These are phyloP conservation scores for Trebouxia sp. DNA, from an alignment of 139 green algal genomes.

Conservation along the genomic window DNA sequence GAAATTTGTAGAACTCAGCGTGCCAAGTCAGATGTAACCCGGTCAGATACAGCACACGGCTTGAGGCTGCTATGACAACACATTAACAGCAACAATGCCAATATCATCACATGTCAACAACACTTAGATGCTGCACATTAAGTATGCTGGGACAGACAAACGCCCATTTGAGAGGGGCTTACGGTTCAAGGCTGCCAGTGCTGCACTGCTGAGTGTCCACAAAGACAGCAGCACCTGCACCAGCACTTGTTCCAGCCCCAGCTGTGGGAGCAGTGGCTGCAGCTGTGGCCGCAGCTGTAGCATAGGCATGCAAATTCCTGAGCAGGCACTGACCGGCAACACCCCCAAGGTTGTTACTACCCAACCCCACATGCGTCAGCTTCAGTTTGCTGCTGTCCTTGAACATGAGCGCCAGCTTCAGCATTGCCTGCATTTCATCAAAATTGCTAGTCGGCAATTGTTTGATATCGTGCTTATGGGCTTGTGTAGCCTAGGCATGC, in stretches of 20 bases:
- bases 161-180: neutral
- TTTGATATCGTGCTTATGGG: neutral
- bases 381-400: neutral
- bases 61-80: too few relatives aligned
- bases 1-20: too few relatives aligned
- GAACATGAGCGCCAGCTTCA: conserved; percentile 11
- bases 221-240: too few relatives aligned
- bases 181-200: conserved; percentile 25
- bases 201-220: conserved; percentile 7
- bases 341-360: conserved; percentile 1
- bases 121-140: too few relatives aligned
- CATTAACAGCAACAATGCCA: too few relatives aligned
- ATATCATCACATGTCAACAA: too few relatives aligned
- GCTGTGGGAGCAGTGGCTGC: neutral
- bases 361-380: neutral
- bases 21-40: too few relatives aligned
- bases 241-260: neutral
- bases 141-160: too few relatives aligned
- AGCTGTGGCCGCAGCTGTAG: neutral
- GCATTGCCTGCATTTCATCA: neutral
- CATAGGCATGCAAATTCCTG: conserved; percentile 2
- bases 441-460: neutral
- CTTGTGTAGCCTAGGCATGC: neutral
- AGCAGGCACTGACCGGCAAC: conserved; percentile 26
- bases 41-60: too few relatives aligned